phyloP scores from a whole-genome alignment of 768 basidiomycete species.

The Sporobolomyces phaffii region DNA sequence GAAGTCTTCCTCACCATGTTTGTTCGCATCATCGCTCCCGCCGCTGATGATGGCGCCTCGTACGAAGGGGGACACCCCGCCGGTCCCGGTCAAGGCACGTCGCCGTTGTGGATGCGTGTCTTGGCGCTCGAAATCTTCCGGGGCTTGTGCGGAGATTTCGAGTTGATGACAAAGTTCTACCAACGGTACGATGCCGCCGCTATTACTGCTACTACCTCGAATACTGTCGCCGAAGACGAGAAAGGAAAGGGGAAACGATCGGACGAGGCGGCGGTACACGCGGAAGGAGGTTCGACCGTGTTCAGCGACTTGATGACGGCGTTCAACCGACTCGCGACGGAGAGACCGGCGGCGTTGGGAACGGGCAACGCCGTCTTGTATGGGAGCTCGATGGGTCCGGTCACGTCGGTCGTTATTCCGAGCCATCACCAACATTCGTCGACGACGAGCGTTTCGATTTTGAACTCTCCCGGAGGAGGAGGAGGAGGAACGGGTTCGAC shows the following conservation, averaged over 20 bases:
- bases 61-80: constrained; percentile 42
- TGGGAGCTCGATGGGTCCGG: constrained; percentile 60
- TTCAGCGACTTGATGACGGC: constrained; percentile 73
- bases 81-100: constrained; percentile 40
- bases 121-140: constrained; percentile 87
- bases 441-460: constrained; percentile 16
- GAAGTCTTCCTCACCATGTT: constrained; percentile 72
- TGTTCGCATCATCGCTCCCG: constrained; percentile 48
- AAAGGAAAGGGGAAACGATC: not conserved
- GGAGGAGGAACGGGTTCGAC: constrained; percentile 1
- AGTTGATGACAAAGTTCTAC: constrained; percentile 73
- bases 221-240: not conserved
- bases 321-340: constrained; percentile 77
- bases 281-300: constrained; percentile 49
- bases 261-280: not conserved
- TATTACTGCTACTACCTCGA: too few relatives aligned
- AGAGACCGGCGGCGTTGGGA: constrained; percentile 79
- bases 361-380: constrained; percentile 65
- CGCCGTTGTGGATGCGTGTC: constrained; percentile 78
- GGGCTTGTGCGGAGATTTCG: constrained; percentile 74
- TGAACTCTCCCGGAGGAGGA: not conserved
- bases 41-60: constrained; percentile 43
- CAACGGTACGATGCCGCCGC: constrained; percentile 57
- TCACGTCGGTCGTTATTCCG: constrained; percentile 11
- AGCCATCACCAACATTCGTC: not conserved